Base-by-base conservation (phyloP, 495 filamentous ascomycete genomes). In the Penicillium waksmanii region DNA sequence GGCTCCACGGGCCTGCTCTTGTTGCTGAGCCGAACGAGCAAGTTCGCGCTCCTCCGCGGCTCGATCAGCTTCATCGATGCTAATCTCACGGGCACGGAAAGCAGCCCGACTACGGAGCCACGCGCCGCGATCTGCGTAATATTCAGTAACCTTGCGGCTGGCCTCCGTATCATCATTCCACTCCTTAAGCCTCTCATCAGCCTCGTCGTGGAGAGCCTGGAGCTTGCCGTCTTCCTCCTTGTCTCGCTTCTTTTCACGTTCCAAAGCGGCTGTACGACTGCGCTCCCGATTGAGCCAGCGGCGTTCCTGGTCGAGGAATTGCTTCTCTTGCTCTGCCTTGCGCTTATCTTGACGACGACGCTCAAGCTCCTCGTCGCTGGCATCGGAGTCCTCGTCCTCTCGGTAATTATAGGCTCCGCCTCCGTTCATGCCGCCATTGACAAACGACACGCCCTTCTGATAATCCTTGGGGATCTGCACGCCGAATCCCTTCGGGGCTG, bases 91-190 rank as follows among this genome's bases (percentile, higher is more conserved):
- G 18, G 81, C 77, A 33, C 92, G 83, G 74, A 91, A 90, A 2
- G 78, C 74, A 1, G 86, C 86, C 27, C 95, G 90, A 61, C 89
- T 95, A 13, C 92, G 85, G 46, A 92, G 85, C 93, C 93, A 98
- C 53, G 85, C 79, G 55, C 85, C 88, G 31, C 85, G 89, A 63
- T 98, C 93, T 40, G 84, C 80, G 72, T 96, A 97, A 73, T 97
- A 98, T 46, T 92, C 86, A 46, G 92, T 85, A 3, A 68, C 69
- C 71, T 92, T 95, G 13, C 87, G 84, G 17, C 77, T 80, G 10
- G 85, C 85, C 73, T 97, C 93, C 1, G 77, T 73, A 64, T 97
- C 92, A 63, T 98, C 95, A 64, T 98, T 87, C 87, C 91, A 98
- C n/a, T 89, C 87, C 58, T 80, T 77, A 17, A 96, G 80, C 31